Evolutionary conservation across 192 early-diverging fungal genomes (phyloP).

Genomic region (Backusella luteola): DNA sequence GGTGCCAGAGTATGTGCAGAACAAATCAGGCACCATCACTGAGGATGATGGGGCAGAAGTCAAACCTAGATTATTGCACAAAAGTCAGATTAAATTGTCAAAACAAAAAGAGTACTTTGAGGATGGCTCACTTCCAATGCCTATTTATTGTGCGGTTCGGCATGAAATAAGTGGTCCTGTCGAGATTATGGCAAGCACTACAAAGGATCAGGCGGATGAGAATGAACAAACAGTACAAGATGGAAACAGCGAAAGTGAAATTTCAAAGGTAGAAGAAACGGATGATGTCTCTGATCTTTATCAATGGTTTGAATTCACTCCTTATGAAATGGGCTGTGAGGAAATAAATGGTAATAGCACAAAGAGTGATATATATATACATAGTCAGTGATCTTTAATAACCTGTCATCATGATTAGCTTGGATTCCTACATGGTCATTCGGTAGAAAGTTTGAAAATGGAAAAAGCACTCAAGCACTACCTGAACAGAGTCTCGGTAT

Average conservation of each 20-base stretch:
- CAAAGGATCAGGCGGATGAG: background rate
- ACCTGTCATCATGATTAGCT: constrained; percentile 28
- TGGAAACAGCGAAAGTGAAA: constrained; percentile 15
- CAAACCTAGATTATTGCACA: constrained; percentile 8
- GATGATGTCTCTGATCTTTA: constrained; percentile 42
- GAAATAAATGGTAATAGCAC: constrained; percentile 55
- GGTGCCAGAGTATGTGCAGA: constrained; percentile 10
- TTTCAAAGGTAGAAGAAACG: constrained; percentile 28
- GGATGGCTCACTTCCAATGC: constrained; percentile 64
- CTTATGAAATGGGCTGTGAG: constrained; percentile 76
- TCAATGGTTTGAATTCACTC: constrained; percentile 83
- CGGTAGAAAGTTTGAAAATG: constrained; percentile 64
- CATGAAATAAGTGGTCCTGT: constrained; percentile 47
- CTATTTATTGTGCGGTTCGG: constrained; percentile 72
- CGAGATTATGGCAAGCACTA: background rate
- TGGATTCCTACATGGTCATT: constrained; percentile 79
- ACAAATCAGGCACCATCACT: constrained; percentile 19
- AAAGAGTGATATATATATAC: background rate
- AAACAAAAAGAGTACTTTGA: constrained; percentile 55
- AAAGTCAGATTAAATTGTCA: constrained; percentile 47
- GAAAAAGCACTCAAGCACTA: constrained; percentile 51
- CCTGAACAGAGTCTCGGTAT: constrained; percentile 71
- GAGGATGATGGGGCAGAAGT: constrained; percentile 17
- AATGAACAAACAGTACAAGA: background rate
- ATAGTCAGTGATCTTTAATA: no score